These are phyloP conservation scores for Penicillium bovifimosum DNA, from an alignment of 495 filamentous ascomycete species.

Conservation along the genomic window DNA sequence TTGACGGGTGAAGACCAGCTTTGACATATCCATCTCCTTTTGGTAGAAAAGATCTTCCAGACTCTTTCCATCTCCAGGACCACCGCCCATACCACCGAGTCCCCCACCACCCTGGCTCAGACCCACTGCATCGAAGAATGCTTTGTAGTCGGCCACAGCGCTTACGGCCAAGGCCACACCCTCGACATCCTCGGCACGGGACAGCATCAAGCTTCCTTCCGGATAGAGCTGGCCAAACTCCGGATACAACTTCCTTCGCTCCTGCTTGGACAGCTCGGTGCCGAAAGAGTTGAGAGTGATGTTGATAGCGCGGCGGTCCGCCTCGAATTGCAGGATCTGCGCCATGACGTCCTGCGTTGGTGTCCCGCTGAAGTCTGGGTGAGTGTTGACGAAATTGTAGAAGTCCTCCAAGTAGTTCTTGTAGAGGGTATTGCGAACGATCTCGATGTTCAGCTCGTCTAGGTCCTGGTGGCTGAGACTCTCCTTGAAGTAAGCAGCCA, in stretches of 20 bases:
- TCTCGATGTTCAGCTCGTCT: conserved; percentile 99
- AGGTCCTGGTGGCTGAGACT: conserved; percentile 91
- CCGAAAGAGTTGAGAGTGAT: conserved; percentile 99
- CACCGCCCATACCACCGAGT: conserved; percentile 78
- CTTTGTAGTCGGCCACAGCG: conserved; percentile 84
- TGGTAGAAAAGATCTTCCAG: conserved; percentile 98
- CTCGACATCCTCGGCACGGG: conserved; percentile 91
- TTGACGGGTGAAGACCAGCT: conserved; percentile 89
- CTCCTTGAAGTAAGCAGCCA: conserved; percentile 95
- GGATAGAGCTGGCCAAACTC: conserved; percentile 85
- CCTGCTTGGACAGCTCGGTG: conserved; percentile 88
- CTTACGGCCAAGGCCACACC: conserved; percentile 89
- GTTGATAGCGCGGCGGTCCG: conserved; percentile 94
- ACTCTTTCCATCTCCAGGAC: conserved; percentile 74
- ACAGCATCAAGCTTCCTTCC: conserved; percentile 91
- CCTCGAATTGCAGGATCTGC: conserved; percentile 93
- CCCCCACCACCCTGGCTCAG: conserved; percentile 68
- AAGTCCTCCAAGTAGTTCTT: conserved; percentile 99
- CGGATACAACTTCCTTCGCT: conserved; percentile 95
- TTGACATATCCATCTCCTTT: conserved; percentile 98
- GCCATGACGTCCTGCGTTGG: conserved; percentile 92
- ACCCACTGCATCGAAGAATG: conserved; percentile 88
- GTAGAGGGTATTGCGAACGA: conserved; percentile 96
- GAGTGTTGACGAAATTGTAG: conserved; percentile 79
- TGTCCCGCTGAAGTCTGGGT: conserved; percentile 78